These are phyloP conservation scores for Babesia microti DNA, from an alignment of 169 alveolate genomes.

Conservation along the genomic window DNA sequence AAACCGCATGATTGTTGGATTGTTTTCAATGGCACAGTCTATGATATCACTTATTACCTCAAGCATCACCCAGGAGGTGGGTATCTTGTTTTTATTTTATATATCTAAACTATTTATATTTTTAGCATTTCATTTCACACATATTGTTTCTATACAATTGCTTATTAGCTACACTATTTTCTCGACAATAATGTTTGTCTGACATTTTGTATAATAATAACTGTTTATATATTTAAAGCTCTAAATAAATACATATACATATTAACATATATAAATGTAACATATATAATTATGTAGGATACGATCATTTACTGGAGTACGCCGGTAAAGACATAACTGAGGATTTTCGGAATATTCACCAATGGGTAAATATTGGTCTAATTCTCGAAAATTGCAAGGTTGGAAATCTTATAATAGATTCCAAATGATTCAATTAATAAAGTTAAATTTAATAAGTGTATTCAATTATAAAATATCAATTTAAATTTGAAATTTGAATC, in stretches of 20 bases:
- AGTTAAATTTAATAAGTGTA: no score
- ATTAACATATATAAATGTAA: background rate
- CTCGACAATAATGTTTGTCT: no score
- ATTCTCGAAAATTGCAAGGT: constrained; percentile 21
- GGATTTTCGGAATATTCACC: constrained; percentile 23
- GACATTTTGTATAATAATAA: constrained; percentile 1
- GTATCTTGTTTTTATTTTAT: no score
- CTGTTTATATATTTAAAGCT: background rate
- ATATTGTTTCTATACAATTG: no score
- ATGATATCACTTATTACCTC: constrained; percentile 57
- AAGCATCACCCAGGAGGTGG: constrained; percentile 66
- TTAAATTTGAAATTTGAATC: no score
- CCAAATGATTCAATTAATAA: no score
- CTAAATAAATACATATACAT: background rate
- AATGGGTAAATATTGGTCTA: constrained; percentile 47
- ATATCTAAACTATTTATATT: no score
- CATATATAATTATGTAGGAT: constrained; percentile 10
- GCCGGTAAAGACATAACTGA: constrained; percentile 49
- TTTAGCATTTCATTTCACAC: no score
- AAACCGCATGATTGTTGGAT: constrained; percentile 58
- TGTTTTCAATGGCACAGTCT: constrained; percentile 53
- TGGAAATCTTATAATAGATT: constrained; percentile 31
- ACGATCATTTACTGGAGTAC: constrained; percentile 27
- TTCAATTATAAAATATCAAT: no score
- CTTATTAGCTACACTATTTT: no score